These are phyloP conservation scores for Lojkania enalia DNA, from an alignment of 2,329 filamentous ascomycete species.

Conservation along the genomic window DNA sequence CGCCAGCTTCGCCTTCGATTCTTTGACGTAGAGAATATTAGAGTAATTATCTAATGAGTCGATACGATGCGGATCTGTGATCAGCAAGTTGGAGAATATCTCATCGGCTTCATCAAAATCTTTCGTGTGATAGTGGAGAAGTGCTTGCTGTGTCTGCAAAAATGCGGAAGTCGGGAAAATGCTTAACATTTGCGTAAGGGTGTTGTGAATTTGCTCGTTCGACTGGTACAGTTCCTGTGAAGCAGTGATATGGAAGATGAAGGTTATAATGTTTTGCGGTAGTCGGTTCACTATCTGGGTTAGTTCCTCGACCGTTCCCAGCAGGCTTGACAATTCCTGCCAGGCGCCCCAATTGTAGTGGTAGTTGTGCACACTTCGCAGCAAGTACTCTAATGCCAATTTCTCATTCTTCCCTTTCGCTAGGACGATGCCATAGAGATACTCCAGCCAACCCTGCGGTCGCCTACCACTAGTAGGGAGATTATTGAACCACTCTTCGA, in stretches of 20 bases:
- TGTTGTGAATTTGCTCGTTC: constrained; percentile 71
- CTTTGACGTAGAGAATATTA: constrained; percentile 95
- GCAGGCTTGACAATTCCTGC: constrained; percentile 84
- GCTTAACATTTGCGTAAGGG: constrained; percentile 73
- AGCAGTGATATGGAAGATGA: constrained; percentile 90
- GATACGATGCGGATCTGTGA: constrained; percentile 68
- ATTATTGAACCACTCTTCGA: constrained; percentile 80
- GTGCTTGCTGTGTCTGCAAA: constrained; percentile 83
- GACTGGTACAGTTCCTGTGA: constrained; percentile 91
- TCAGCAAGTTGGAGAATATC: constrained; percentile 70
- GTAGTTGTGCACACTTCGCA: constrained; percentile 84
- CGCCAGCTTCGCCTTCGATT: constrained; percentile 82
- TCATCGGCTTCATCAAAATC: constrained; percentile 67
- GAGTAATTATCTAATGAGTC: constrained; percentile 95
- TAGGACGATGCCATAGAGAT: constrained; percentile 87
- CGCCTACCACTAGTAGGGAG: constrained; percentile 59
- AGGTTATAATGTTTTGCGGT: constrained; percentile 87
- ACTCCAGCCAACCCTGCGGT: constrained; percentile 93
- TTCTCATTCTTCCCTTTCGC: constrained; percentile 89
- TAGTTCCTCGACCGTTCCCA: constrained; percentile 79
- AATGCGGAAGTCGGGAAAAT: constrained; percentile 91
- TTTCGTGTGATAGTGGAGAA: constrained; percentile 89
- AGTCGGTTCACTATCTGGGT: constrained; percentile 71
- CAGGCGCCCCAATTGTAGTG: constrained; percentile 98
- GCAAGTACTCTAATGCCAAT: constrained; percentile 81